Conservation (phyloP, 176 grass and related monocot genomes). For the Carex scoparia region DNA sequence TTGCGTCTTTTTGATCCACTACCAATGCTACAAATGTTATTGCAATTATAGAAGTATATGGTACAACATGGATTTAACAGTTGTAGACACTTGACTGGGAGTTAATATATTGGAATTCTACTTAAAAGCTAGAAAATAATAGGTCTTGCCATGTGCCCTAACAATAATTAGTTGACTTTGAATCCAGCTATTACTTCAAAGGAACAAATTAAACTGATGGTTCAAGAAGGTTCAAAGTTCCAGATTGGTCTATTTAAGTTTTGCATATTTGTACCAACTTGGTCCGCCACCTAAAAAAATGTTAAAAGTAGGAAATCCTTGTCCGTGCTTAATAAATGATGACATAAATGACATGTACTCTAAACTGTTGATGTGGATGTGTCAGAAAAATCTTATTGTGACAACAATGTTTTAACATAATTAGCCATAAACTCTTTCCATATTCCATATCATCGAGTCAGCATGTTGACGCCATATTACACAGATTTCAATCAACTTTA, state of each 20-base stretch:
- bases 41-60: not conserved
- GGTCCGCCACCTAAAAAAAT: too few relatives aligned
- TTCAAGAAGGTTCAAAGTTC: not conserved
- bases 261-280: not conserved
- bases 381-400: not conserved
- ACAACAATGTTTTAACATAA: not conserved
- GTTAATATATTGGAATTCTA: not conserved
- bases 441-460: not conserved
- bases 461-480: not conserved
- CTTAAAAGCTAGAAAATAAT: not conserved
- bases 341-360: not conserved
- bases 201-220: not conserved
- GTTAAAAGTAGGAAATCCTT: not conserved
- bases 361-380: not conserved
- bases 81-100: not conserved
- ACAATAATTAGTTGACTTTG: not conserved
- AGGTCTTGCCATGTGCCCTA: not conserved
- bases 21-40: not conserved
- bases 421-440: not conserved
- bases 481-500: not conserved
- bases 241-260: not conserved
- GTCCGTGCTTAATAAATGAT: not conserved
- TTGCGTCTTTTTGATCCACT: not conserved
- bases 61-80: not conserved
- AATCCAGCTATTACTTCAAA: not conserved